Evolutionary conservation across 805 yeast genomes (phyloP).

Genomic region (Lachancea waltii): DNA sequence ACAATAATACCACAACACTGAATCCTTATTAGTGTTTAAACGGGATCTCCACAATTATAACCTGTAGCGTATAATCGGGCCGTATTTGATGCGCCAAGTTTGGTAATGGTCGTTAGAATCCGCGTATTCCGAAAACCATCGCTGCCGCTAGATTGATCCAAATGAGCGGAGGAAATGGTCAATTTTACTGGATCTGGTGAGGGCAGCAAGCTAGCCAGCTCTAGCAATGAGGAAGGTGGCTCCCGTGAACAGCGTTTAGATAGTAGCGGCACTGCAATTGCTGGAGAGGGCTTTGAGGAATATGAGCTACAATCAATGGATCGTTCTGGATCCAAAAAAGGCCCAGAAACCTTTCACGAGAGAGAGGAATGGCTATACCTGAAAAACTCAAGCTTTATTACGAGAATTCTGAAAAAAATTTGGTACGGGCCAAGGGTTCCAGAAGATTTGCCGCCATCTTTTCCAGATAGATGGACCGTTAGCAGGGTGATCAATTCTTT

Average conservation of each 20-base stretch:
- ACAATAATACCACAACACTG: too few species aligned
- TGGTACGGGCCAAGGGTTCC: slow-evolving; percentile 55
- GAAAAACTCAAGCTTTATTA: slow-evolving; percentile 13
- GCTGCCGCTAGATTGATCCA: too few species aligned
- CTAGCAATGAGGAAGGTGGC: not conserved
- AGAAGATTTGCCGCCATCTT: slow-evolving; percentile 42
- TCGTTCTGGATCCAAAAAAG: not conserved
- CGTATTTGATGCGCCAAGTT: too few species aligned
- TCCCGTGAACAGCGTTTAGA: not conserved
- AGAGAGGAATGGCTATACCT: slow-evolving; percentile 20
- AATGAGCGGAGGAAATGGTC: too few species aligned
- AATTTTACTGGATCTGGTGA: too few species aligned
- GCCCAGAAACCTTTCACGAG: not conserved
- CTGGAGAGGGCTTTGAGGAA: not conserved
- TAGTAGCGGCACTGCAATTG: slow-evolving; percentile 7
- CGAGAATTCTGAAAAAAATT: slow-evolving; percentile 28
- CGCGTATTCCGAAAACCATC: too few species aligned
- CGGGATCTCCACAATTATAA: too few species aligned
- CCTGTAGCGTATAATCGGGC: too few species aligned
- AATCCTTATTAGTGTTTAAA: too few species aligned
- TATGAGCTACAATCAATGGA: slow-evolving; percentile 5
- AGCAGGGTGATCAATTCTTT: slow-evolving; percentile 35
- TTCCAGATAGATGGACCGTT: slow-evolving; percentile 22
- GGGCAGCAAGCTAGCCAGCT: too few species aligned
- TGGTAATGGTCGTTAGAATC: too few species aligned